These are phyloP conservation scores for Hyphopichia homilentoma DNA, from an alignment of 805 yeast genomes.

Conservation along the genomic window DNA sequence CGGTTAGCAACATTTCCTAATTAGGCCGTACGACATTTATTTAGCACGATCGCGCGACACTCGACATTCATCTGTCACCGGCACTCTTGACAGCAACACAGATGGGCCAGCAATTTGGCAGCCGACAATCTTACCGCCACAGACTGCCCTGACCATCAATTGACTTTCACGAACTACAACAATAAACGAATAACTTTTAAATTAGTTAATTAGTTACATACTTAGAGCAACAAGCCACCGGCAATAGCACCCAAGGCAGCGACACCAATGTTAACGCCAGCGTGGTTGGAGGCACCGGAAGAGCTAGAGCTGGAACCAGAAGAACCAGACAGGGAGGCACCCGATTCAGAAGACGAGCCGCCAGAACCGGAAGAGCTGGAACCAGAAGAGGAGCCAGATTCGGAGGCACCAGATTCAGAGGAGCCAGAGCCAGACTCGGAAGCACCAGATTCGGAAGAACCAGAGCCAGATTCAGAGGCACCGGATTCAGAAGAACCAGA, in stretches of 20 bases:
- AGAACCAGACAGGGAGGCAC: slow-evolving; percentile 4
- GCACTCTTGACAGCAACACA: too few species aligned
- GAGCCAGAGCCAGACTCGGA: slow-evolving; percentile 4
- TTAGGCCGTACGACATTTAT: too few species aligned
- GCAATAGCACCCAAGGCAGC: slow-evolving; percentile 23
- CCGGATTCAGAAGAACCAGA: slow-evolving; percentile 3
- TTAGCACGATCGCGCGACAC: too few species aligned
- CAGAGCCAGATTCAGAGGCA: slow-evolving; percentile 6
- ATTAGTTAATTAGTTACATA: too few species aligned
- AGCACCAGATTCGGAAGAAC: slow-evolving; percentile 5
- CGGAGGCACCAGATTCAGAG: slow-evolving; percentile 2
- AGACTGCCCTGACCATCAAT: too few species aligned
- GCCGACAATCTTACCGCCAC: too few species aligned
- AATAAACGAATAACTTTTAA: too few species aligned
- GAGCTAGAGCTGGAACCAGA: slow-evolving; percentile 1
- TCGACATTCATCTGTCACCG: too few species aligned
- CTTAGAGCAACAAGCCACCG: slow-evolving; percentile 23
- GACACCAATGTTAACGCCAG: slow-evolving; percentile 11
- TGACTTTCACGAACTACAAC: too few species aligned
- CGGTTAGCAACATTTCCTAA: too few species aligned
- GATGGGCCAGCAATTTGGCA: too few species aligned
- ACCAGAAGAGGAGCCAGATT: slow-evolving; percentile 4
- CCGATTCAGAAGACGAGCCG: slow-evolving; percentile 1
- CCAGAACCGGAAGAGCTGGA: slow-evolving; percentile 1
- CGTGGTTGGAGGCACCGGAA: slow-evolving; percentile 7